Evolutionary conservation across 2,329 filamentous ascomycete species (phyloP).

Genomic region (Ceratocystis eucalypticola): DNA sequence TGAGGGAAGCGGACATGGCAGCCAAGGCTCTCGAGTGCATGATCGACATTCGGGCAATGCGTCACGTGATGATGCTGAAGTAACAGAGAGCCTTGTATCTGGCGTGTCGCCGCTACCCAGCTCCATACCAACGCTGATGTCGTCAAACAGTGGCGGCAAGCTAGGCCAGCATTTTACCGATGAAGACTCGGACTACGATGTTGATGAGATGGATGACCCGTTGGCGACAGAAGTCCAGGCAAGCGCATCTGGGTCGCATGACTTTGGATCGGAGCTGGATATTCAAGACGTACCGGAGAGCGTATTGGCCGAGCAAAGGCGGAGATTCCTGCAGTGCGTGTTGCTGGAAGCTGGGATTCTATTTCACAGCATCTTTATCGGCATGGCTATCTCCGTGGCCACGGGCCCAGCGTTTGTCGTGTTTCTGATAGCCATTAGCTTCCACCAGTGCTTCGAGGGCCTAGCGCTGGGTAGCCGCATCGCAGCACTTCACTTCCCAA

Average conservation of each 20-base stretch:
- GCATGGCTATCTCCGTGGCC: conserved; percentile 72
- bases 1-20: background rate
- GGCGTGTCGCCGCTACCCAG: conserved; percentile 45
- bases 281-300: conserved; percentile 18
- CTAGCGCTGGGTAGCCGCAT: conserved; percentile 64
- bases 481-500: conserved; percentile 66
- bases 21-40: conserved; percentile 22
- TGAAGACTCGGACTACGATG: conserved; percentile 39
- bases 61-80: conserved; percentile 38
- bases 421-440: conserved; percentile 65
- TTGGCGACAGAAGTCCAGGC: conserved; percentile 20
- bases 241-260: conserved; percentile 22
- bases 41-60: conserved; percentile 36
- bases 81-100: conserved; percentile 42
- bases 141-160: conserved; percentile 22
- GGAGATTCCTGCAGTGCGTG: conserved; percentile 61
- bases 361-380: conserved; percentile 76
- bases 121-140: conserved; percentile 29
- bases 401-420: conserved; percentile 68
- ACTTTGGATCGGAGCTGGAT: conserved; percentile 21
- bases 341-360: conserved; percentile 72
- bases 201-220: conserved; percentile 42
- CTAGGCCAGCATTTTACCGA: conserved; percentile 20
- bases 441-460: conserved; percentile 82
- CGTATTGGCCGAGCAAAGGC: conserved; percentile 44